A percentile compares a stretch with the other conserved stretches of the same genome.
Conservation (phyloP, 768 basidiomycete species). For the Neoboletus subvelutipes region DNA sequence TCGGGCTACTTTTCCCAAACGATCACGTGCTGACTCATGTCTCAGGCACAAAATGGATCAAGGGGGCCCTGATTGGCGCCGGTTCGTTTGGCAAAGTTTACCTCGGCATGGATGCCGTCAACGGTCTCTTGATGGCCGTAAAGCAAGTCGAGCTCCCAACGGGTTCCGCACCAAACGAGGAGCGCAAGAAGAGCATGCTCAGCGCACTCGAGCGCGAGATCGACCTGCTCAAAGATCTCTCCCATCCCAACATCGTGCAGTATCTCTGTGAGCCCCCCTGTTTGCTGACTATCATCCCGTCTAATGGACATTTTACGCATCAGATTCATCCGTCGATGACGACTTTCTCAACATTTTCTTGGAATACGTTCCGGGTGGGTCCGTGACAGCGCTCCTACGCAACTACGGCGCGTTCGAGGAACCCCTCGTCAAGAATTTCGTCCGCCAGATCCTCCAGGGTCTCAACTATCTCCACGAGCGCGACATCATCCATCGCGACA, state of each 20-base stretch:
- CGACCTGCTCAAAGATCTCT: constrained; percentile 85
- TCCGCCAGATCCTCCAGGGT: constrained; percentile 86
- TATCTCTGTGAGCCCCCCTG: constrained; percentile 77
- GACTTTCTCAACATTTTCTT: constrained; percentile 93
- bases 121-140: constrained; percentile 92
- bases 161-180: constrained; percentile 81
- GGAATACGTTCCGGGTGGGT: constrained; percentile 95
- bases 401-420: constrained; percentile 97
- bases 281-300: not conserved
- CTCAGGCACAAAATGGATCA: constrained; percentile 97
- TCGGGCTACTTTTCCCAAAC: not conserved
- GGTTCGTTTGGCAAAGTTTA: constrained; percentile 96
- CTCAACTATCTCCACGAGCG: constrained; percentile 89
- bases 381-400: constrained; percentile 82
- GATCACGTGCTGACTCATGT: constrained; percentile 4
- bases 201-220: constrained; percentile 92
- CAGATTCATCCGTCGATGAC: constrained; percentile 92
- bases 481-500: constrained; percentile 96
- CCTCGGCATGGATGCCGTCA: constrained; percentile 91
- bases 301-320: not conserved
- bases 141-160: constrained; percentile 95
- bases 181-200: constrained; percentile 91
- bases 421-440: constrained; percentile 86
- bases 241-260: constrained; percentile 96
- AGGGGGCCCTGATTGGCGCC: constrained; percentile 91